Evolutionary conservation across 768 basidiomycete species (phyloP), one percentile per base, ranked within the genome.

Genomic region (Termitomyces sp.): DNA sequence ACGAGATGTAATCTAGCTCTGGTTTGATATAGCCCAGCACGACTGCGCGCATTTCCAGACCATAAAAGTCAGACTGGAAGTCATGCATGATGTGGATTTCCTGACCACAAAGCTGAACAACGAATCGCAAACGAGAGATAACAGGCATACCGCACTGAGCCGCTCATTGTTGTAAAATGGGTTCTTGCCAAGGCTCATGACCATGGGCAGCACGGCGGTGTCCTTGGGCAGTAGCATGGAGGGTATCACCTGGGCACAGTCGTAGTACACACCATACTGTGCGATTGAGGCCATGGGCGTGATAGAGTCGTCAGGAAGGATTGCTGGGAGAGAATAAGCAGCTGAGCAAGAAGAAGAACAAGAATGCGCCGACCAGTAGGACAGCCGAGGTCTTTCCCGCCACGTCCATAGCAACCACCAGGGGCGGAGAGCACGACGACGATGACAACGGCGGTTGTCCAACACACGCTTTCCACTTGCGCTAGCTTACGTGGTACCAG

Each of bases 131-230:
- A 8, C 30, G 77, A 36, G 5, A 26, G 12, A 1, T 26, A 33
- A 43, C n/a, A 43, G 16, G 14, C 92, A 62, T 74, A 97, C 96
- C n/a, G 94, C 95, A 26, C 94, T 94, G 70, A 96, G 74, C 50
- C 81, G 82, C 69, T 96, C 77, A 69, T 99, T 99, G 77, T 94
- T 91, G 78, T 97, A 99, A 72, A 90, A 98, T 16, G 94, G 97
- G 74, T 99, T 99, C 91, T 87, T 91, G 2, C 97, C 97, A 14
- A 98, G 77, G 69, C 93, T 95, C 97, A 99, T 98, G 33, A 95
- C 97, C 96, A 99, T 99, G 2, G 97, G 96, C 64, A 86, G 77
- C 3, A 97, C 91, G 58, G 76, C 77, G 14, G 76, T 67, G 63
- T 97, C 92, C 44, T 87, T 78, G 12, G 76, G 71, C 12, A 69